phyloP scores from a whole-genome alignment of 176 grass and related monocot species.

The Tillandsia leiboldiana region DNA sequence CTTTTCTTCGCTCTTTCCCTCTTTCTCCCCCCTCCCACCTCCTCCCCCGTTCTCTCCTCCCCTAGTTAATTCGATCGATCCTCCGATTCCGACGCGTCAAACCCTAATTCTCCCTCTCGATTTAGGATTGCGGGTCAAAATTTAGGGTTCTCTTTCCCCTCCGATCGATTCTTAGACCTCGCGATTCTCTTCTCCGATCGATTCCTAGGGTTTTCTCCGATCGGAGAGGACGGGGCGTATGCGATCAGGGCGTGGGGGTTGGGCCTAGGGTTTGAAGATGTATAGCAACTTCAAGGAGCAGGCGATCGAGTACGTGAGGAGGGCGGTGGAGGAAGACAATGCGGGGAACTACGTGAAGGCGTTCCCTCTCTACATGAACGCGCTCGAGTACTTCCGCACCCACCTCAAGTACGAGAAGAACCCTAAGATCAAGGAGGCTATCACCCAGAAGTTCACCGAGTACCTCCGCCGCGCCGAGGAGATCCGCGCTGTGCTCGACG shows the following conservation, averaged over 20 bases:
- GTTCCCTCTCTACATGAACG: slow-evolving; percentile 97
- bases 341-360: slow-evolving; percentile 96
- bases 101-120: no score
- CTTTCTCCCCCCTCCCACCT: no score
- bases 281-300: slow-evolving; percentile 99
- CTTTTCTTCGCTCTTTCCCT: no score
- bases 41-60: no score
- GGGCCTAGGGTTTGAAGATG: slow-evolving; percentile 25
- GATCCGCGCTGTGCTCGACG: slow-evolving; percentile 88
- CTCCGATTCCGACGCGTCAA: no score
- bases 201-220: slow-evolving; percentile 2
- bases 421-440: slow-evolving; percentile 96
- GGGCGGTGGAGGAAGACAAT: slow-evolving; percentile 97
- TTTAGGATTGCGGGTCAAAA: no score
- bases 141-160: no score
- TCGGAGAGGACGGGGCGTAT: neutral
- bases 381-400: slow-evolving; percentile 95
- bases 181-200: neutral
- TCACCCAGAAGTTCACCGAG: slow-evolving; percentile 96
- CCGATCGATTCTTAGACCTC: no score
- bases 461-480: slow-evolving; percentile 98
- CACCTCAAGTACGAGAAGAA: slow-evolving; percentile 99
- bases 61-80: no score
- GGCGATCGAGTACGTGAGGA: slow-evolving; percentile 99
- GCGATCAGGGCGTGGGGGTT: neutral